Evolutionary conservation across 352 stramenopile species (phyloP).

Genomic region (Globisporangium polare): DNA sequence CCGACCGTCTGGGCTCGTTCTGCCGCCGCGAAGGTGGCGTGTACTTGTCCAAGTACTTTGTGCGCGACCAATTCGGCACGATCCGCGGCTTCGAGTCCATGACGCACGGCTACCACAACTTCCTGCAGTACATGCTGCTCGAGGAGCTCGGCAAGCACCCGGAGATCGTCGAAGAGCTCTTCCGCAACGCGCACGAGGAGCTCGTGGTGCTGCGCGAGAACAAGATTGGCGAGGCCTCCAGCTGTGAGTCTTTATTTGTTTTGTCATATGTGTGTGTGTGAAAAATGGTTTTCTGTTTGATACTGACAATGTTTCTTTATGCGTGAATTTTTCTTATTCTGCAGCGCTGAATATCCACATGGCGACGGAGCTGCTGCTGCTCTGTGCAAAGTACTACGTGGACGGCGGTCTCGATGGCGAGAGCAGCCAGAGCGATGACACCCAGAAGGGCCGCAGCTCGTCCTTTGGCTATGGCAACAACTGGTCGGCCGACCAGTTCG

Average conservation of each 20-base stretch:
- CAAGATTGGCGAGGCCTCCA: slow-evolving; percentile 47
- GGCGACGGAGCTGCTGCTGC: slow-evolving; percentile 54
- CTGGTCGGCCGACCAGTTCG: slow-evolving; percentile 50
- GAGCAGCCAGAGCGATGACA: slow-evolving; percentile 31
- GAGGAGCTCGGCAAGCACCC: slow-evolving; percentile 81
- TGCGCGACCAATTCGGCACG: slow-evolving; percentile 85
- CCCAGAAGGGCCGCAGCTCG: slow-evolving; percentile 29
- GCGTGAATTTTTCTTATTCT: not conserved
- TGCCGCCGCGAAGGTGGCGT: slow-evolving; percentile 75
- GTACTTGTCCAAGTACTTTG: slow-evolving; percentile 87
- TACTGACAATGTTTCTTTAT: not conserved
- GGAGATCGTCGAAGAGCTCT: slow-evolving; percentile 60
- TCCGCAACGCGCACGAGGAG: slow-evolving; percentile 61
- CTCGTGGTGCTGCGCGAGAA: slow-evolving; percentile 48
- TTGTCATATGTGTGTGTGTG: not conserved
- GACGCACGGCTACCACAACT: slow-evolving; percentile 89
- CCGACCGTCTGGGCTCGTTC: slow-evolving; percentile 78
- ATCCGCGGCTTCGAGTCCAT: slow-evolving; percentile 86
- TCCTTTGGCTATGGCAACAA: slow-evolving; percentile 51
- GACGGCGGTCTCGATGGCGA: slow-evolving; percentile 37
- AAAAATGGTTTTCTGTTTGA: not conserved
- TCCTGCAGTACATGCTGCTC: slow-evolving; percentile 86
- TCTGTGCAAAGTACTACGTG: slow-evolving; percentile 59
- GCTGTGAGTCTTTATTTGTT: slow-evolving; percentile 23
- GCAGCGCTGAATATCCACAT: slow-evolving; percentile 70